Percentiles rank a stretch among this genome's conserved stretches.
Evolutionary conservation across 306 rosid genomes (phyloP).

Genomic region (Lagenaria siceraria): DNA sequence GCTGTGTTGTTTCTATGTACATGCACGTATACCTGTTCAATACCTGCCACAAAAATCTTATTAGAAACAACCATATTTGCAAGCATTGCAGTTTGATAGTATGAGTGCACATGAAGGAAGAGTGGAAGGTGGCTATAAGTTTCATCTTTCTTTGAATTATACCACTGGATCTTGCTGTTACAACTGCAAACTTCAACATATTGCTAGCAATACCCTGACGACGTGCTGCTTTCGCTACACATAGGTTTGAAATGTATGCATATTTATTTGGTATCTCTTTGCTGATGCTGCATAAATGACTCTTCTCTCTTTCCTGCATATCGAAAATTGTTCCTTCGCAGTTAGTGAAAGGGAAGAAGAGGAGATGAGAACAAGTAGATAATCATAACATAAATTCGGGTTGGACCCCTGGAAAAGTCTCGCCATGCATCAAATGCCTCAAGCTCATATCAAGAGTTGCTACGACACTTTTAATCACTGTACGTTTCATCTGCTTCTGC

Average conservation of each 20-base stretch:
- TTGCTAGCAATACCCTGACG: constrained; percentile 73
- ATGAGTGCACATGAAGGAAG: neutral
- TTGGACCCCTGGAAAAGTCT: constrained; percentile 80
- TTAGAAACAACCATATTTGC: constrained; percentile 1
- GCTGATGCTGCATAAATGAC: constrained; percentile 43
- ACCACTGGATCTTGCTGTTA: constrained; percentile 54
- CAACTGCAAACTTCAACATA: constrained; percentile 73
- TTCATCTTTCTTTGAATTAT: constrained; percentile 5
- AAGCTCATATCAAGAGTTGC: constrained; percentile 85
- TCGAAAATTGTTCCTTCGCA: neutral
- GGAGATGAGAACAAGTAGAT: neutral
- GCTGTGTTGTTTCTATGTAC: constrained; percentile 45
- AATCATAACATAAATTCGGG: neutral
- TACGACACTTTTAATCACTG: constrained; percentile 55
- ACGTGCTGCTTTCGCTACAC: constrained; percentile 63
- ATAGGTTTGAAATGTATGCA: constrained; percentile 72
- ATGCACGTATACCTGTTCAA: constrained; percentile 59
- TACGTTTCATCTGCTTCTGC: constrained; percentile 40
- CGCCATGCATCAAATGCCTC: constrained; percentile 62
- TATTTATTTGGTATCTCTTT: constrained; percentile 43
- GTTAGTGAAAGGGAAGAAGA: neutral
- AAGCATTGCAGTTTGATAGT: neutral
- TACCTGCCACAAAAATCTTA: constrained; percentile 25
- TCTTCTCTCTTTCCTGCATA: constrained; percentile 52
- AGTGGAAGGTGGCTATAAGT: neutral